Percentiles rank a stretch among this genome's conserved stretches.
These are phyloP conservation scores for Linum usitatissimum DNA, from an alignment of 345 rosid genomes.

Conservation along the genomic window DNA sequence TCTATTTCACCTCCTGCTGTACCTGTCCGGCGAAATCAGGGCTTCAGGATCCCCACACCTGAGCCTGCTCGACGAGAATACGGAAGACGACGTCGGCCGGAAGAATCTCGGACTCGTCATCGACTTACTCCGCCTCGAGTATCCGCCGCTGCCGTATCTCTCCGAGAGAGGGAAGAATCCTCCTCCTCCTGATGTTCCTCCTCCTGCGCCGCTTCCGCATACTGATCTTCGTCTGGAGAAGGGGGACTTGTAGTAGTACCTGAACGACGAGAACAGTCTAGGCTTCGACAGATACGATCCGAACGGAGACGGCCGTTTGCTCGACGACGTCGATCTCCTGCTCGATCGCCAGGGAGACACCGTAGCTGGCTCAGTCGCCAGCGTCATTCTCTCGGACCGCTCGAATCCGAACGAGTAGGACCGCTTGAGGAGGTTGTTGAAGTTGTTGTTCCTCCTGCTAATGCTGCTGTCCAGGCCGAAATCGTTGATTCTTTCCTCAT, in stretches of 20 bases:
- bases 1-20: too few relatives aligned
- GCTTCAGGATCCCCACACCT: conserved; percentile 3
- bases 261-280: background rate
- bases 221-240: background rate
- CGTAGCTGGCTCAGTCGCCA: conserved; percentile 4
- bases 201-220: background rate
- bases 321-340: background rate
- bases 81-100: background rate
- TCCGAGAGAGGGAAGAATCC: conserved; percentile 1
- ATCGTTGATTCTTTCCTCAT: too few relatives aligned
- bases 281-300: background rate
- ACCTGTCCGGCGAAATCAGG: background rate
- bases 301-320: conserved; percentile 2
- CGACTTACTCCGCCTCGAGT: conserved; percentile 1
- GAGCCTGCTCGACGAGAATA: conserved; percentile 3
- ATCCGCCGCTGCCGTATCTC: background rate
- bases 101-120: conserved; percentile 1
- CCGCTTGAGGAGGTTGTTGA: background rate
- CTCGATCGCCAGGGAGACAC: conserved; percentile 1
- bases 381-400: conserved; percentile 2
- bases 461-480: background rate
- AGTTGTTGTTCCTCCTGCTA: background rate
- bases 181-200: background rate
- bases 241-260: background rate
- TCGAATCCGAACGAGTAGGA: conserved; percentile 4